Evolutionary conservation across 202 grass and related monocot species (phyloP), one percentile per base, ranked within the genome.

Genomic region (Elaeis oleifera): DNA sequence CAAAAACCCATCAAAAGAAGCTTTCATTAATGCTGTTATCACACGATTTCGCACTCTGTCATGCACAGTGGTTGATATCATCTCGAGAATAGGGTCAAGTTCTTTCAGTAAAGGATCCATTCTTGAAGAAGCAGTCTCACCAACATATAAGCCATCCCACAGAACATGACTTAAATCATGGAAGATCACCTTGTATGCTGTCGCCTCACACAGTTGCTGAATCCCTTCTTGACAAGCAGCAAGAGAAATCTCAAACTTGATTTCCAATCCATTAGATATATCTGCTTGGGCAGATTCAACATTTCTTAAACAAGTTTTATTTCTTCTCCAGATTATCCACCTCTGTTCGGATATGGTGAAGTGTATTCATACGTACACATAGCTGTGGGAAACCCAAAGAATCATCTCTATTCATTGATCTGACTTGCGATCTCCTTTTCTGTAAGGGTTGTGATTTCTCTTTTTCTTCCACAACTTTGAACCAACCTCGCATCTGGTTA

Each of bases 21-120:
- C 94, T 72, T 97, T 97, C 94, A 97, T 92, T 77, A 97, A 74
- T 29, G 94, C 85, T 0, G 88, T 97, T 78, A 97, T 92, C 27
- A 80, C 82, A 31, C 88, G 84, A 66, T 85, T 92, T 63, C 82
- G 76, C 57, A 97, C 72, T 54, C 84, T 87, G 53, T 89, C 81
- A 66, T 97, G 88, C 75, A 92, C 84, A 5, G 60, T 97, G 71
- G 78, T 62, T 63, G 94, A 97, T 72, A 97, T 85, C 16, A 74
- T 82, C 80, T 80, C 94, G 20, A 97, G 82, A 16, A 71, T 77
- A 48, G 94, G 85, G 50, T 97, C 94, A 31, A 97, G 88, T 23
- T 97, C 94, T 80, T 76, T 89, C 53, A 92, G 71, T 57, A 92
- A 70, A 54, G 79, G 21, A 4, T 80, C 77, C 19, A 86, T 82